phyloP scores from a whole-genome alignment of 768 basidiomycete genomes.

The Amanita rimosa region DNA sequence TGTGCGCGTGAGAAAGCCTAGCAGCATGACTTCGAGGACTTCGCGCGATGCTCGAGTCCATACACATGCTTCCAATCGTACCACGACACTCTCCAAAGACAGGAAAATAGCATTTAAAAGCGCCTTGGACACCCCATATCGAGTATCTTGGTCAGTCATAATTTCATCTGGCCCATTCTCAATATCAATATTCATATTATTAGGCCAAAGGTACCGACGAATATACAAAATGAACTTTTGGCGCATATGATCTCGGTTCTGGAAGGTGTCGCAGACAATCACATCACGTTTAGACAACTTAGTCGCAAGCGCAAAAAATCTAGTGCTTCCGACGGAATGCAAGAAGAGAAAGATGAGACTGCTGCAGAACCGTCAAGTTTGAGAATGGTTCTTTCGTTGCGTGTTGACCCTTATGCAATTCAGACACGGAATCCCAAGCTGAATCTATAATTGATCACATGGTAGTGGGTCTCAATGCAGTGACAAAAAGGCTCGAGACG shows the following conservation, averaged over 20 bases:
- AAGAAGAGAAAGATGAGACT: conserved; percentile 5
- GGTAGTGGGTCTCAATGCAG: conserved; percentile 66
- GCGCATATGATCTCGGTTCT: conserved; percentile 38
- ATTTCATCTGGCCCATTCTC: conserved; percentile 6
- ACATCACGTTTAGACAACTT: conserved; percentile 18
- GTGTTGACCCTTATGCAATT: neutral
- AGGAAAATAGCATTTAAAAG: conserved; percentile 58
- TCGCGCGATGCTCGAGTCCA: conserved; percentile 33
- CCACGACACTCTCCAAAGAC: conserved; percentile 34
- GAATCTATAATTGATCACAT: conserved; percentile 38
- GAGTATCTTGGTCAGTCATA: conserved; percentile 46
- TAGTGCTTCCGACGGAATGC: conserved; percentile 10
- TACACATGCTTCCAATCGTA: conserved; percentile 53
- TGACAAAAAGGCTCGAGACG: conserved; percentile 61
- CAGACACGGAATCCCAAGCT: conserved; percentile 3
- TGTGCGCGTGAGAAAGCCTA: neutral
- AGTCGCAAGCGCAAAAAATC: conserved; percentile 30
- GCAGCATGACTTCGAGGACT: conserved; percentile 27
- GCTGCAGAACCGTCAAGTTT: conserved; percentile 1
- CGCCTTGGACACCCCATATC: conserved; percentile 64
- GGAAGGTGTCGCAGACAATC: conserved; percentile 36
- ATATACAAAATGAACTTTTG: conserved; percentile 51
- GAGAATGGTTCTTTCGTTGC: neutral
- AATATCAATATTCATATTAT: conserved; percentile 3
- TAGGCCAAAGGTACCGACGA: conserved; percentile 55